Evolutionary conservation across 108 stramenopile genomes (phyloP), one percentile per base, ranked within the genome.

Genomic region (Parietichytrium sp.): DNA sequence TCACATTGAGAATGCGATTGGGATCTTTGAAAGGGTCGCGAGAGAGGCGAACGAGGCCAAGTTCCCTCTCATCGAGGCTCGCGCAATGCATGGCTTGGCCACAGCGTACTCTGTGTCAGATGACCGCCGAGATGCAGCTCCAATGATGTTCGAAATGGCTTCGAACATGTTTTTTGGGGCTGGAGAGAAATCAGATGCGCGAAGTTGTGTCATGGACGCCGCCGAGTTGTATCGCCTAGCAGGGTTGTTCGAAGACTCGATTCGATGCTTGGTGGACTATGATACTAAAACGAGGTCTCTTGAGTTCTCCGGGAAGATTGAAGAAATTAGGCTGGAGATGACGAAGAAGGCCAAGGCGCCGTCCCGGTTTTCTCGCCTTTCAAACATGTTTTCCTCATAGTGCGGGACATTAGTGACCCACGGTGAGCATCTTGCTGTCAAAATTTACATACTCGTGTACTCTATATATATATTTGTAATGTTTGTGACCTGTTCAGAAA

Each of bases 11-110:
- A 8, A 23, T 6, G 61, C 61, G 38, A 72, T 72, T 72, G 61
- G 61, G 10, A 72, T 72, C 61, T 72, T 72, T 45, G 61, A 72
- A 42, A 33, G 61, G 23, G 61, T 72, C n/a, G 61, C 61, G n/a
- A 16, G 61, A 6, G 61, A 72, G 61, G 61, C 61, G 6, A 33
- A 42, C 61, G 61, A 72, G 61, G 38, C 23, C 61, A 42, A 42
- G 6, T 38, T 72, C 42, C 38, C 38, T 10, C 61, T 72, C 61
- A 42, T 72, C 16, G 61, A 72, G 33, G 61, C 61, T n/a, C 61
- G 61, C 42, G 61, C 61, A 33, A 72, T 72, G 29, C 61, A 72
- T 2, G 61, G 61, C 23, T 20, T 72, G 8, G 61, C 61, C 20
- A 45, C 61, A 25, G 61, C 61, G 61, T 72, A 72, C 33, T 33